Percentiles rank a stretch among this genome's conserved stretches.
Conservation (phyloP, 2,329 filamentous ascomycete species). For the Tolypocladium endophyticum region DNA sequence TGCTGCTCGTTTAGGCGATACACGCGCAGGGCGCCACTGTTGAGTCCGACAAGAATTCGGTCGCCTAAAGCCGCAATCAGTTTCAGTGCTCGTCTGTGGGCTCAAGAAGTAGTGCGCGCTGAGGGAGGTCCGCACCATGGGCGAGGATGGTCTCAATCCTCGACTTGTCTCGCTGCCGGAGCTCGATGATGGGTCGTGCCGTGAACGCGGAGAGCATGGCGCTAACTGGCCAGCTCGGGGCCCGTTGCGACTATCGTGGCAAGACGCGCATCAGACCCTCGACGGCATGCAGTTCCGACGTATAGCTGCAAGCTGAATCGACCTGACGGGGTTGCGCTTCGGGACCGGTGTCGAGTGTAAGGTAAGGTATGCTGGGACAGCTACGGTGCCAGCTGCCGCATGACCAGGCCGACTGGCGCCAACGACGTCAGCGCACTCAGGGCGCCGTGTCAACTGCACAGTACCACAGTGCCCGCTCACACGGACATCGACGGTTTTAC, state of each 20-base stretch:
- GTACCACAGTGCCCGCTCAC: conserved; percentile 10
- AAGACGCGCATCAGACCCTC: conserved; percentile 18
- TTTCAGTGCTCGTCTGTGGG: conserved; percentile 9
- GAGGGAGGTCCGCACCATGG: conserved; percentile 46
- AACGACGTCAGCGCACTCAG: neutral
- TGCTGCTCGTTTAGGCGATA: conserved; percentile 74
- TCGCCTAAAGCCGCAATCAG: conserved; percentile 48
- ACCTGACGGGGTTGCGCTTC: neutral
- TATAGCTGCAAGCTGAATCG: neutral
- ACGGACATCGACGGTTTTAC: neutral
- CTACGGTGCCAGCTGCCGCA: neutral
- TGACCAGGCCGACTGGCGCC: neutral
- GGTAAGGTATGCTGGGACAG: too few relatives aligned
- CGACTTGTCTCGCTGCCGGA: conserved; percentile 89
- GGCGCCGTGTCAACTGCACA: conserved; percentile 7
- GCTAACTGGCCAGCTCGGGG: conserved; percentile 30
- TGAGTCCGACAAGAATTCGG: conserved; percentile 82
- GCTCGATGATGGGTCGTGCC: conserved; percentile 92
- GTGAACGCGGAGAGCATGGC: conserved; percentile 96
- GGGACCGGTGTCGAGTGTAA: neutral
- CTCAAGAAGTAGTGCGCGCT: neutral
- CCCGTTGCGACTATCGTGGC: conserved; percentile 16
- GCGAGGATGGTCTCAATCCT: conserved; percentile 94
- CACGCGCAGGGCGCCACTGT: conserved; percentile 77
- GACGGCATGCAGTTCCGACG: neutral